phyloP scores from a whole-genome alignment of 768 basidiomycete species.

The Cystobasidium onofrii region DNA sequence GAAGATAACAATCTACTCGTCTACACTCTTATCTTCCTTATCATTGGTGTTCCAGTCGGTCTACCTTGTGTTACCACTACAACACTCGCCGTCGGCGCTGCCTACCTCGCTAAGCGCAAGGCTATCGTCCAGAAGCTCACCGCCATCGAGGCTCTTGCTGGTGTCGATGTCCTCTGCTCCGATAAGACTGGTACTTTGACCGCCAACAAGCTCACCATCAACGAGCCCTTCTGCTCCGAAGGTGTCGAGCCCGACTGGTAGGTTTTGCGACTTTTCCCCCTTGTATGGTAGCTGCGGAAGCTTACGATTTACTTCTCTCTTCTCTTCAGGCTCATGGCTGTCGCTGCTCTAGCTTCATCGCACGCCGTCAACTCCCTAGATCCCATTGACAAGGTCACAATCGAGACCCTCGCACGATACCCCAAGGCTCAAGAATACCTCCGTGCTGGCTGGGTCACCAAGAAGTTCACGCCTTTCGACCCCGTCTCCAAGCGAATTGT shows the following conservation, averaged over 20 bases:
- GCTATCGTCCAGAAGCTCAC: conserved; percentile 53
- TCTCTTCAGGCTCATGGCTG: conserved; percentile 44
- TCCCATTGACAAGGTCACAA: conserved; percentile 52
- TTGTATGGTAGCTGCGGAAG: not conserved
- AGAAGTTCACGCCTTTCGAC: conserved; percentile 52
- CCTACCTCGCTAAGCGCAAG: conserved; percentile 49
- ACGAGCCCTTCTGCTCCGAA: conserved; percentile 47
- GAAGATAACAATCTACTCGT: conserved; percentile 50
- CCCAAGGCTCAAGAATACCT: conserved; percentile 51
- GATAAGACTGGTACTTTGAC: conserved; percentile 53
- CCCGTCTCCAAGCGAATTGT: conserved; percentile 54
- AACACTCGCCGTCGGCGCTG: conserved; percentile 50
- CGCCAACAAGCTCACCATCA: conserved; percentile 51
- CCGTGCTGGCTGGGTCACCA: conserved; percentile 49
- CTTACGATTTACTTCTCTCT: not conserved
- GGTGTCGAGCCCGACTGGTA: conserved; percentile 45
- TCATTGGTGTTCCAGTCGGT: conserved; percentile 53
- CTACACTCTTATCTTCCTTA: conserved; percentile 45
- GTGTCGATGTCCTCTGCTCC: conserved; percentile 50
- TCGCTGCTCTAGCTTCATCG: conserved; percentile 51
- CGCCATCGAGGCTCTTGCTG: conserved; percentile 53
- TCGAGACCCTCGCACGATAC: conserved; percentile 48
- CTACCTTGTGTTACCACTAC: conserved; percentile 51
- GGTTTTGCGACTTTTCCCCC: not conserved
- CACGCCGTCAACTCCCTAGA: conserved; percentile 51